Percentiles rank a stretch among this genome's conserved stretches.
Conservation (phyloP, 1,139 yeast species). For the Blastobotrys apis region DNA sequence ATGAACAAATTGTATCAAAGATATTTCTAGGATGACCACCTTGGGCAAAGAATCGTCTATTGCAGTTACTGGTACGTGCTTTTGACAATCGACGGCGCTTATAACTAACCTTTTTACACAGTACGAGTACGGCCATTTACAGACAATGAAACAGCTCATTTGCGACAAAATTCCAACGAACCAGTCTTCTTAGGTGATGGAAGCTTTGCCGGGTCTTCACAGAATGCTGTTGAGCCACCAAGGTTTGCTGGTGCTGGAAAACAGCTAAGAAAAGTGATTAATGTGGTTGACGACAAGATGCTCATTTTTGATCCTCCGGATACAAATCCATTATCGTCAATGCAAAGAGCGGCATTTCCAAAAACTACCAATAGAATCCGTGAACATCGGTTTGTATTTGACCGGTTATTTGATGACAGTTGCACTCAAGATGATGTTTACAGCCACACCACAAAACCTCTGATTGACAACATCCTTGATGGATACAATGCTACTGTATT, state of each 20-base stretch:
- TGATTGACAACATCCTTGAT: constrained; percentile 69
- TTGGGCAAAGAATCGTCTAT: constrained; percentile 57
- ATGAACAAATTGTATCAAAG: no score
- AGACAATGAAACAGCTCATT: constrained; percentile 45
- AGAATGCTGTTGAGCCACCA: constrained; percentile 16
- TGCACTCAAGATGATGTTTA: constrained; percentile 67
- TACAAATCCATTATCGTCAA: constrained; percentile 57
- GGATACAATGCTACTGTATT: constrained; percentile 90
- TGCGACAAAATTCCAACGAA: constrained; percentile 32
- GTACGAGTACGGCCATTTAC: constrained; percentile 81
- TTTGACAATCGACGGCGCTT: constrained; percentile 2
- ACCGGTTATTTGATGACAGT: constrained; percentile 63
- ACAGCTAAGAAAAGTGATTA: constrained; percentile 59
- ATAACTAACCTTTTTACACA: constrained; percentile 1
- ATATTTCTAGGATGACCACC: no score
- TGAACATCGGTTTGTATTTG: constrained; percentile 82
- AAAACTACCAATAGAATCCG: constrained; percentile 42
- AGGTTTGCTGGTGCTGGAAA: constrained; percentile 8
- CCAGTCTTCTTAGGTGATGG: constrained; percentile 56
- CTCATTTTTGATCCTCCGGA: constrained; percentile 85
- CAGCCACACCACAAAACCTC: constrained; percentile 60
- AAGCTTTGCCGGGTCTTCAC: constrained; percentile 33
- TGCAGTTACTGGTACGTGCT: constrained; percentile 61
- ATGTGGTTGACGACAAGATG: constrained; percentile 86
- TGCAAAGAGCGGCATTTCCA: constrained; percentile 59